phyloP scores from a whole-genome alignment of 129 eudicot genomes.

The Chrysanthemum seticuspe region DNA sequence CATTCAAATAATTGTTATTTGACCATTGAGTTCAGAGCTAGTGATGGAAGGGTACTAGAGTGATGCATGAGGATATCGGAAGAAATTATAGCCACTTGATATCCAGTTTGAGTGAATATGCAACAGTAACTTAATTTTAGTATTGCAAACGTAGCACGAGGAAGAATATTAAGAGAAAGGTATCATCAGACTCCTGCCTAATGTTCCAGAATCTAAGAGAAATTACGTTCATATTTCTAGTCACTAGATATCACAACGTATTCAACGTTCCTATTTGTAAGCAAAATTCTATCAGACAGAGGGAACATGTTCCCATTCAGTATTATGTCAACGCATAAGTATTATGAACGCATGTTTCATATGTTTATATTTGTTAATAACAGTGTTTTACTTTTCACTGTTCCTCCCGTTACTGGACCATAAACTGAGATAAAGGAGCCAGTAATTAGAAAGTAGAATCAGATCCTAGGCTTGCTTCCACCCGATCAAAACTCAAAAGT shows the following conservation, averaged over 20 bases:
- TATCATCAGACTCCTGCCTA: not conserved
- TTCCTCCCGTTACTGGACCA: not conserved
- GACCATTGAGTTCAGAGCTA: not conserved
- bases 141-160: not conserved
- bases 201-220: not conserved
- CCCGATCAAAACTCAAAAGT: not conserved
- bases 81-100: not conserved
- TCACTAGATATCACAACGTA: not conserved
- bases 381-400: not conserved
- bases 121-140: not conserved
- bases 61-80: not conserved
- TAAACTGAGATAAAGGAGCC: conserved; percentile 1
- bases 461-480: not conserved
- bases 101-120: not conserved
- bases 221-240: conserved; percentile 2
- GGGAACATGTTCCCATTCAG: not conserved
- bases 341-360: too few relatives aligned
- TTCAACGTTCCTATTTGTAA: not conserved
- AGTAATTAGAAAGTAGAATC: not conserved
- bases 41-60: not conserved
- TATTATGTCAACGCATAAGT: too few relatives aligned
- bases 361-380: not conserved
- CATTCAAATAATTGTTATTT: not conserved
- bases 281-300: conserved; percentile 4
- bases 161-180: not conserved